Conservation (phyloP, 2,329 filamentous ascomycete genomes). For the Colletotrichum brevisporum region DNA sequence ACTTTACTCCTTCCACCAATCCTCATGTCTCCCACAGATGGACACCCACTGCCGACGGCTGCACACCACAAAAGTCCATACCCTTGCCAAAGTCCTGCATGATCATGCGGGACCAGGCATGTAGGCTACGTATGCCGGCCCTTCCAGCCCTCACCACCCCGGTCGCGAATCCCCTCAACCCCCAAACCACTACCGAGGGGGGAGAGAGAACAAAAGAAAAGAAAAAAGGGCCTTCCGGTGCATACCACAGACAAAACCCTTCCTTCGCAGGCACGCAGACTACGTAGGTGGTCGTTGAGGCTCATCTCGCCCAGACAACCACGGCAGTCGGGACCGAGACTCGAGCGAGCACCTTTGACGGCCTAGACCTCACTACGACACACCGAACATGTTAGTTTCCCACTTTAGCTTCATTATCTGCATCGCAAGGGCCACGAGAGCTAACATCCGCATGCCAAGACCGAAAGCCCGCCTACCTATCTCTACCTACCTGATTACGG, state of each 20-base stretch:
- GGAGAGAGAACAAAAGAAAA: not conserved
- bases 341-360: too few species aligned
- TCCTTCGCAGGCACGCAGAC: slow-evolving; percentile 5
- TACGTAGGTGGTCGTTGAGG: slow-evolving; percentile 14
- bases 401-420: too few species aligned
- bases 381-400: too few species aligned
- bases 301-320: not conserved
- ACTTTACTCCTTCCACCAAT: too few species aligned
- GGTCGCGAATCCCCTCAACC: not conserved
- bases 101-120: not conserved
- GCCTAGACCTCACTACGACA: too few species aligned
- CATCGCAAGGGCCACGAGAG: too few species aligned
- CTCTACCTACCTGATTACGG: too few species aligned
- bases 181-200: not conserved
- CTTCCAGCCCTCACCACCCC: not conserved
- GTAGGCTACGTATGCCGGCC: not conserved
- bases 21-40: not conserved
- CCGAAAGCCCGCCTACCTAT: too few species aligned
- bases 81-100: slow-evolving; percentile 1
- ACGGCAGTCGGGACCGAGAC: not conserved
- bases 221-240: not conserved
- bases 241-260: not conserved
- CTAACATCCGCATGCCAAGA: too few species aligned
- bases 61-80: not conserved
- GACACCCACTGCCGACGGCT: not conserved